phyloP scores from a whole-genome alignment of 352 stramenopile genomes.

The Phytophthora macrochlamydospora region DNA sequence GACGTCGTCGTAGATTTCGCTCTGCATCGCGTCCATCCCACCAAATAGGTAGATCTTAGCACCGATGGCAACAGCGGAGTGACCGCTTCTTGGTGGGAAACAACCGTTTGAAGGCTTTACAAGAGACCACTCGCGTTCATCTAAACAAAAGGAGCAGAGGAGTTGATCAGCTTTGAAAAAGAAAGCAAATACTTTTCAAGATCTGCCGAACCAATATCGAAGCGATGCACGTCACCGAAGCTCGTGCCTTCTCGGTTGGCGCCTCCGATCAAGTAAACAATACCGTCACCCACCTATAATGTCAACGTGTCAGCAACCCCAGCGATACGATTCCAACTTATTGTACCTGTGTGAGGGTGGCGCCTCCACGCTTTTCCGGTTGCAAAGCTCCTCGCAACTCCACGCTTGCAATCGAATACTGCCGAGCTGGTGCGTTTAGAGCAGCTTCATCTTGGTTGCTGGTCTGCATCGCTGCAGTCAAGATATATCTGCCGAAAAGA shows the following conservation, averaged over 20 bases:
- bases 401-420: slow-evolving; percentile 11
- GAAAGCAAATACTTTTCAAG: not conserved
- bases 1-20: slow-evolving; percentile 63
- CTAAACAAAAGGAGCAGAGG: slow-evolving; percentile 1
- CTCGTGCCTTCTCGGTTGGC: slow-evolving; percentile 57
- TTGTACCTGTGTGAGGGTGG: slow-evolving; percentile 56
- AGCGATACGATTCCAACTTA: not conserved
- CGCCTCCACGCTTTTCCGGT: slow-evolving; percentile 45
- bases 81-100: slow-evolving; percentile 61
- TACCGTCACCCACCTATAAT: slow-evolving; percentile 27
- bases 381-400: slow-evolving; percentile 6
- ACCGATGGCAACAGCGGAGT: slow-evolving; percentile 59
- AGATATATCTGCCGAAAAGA: too few relatives aligned
- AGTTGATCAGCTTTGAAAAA: not conserved
- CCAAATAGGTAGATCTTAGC: slow-evolving; percentile 60
- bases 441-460: slow-evolving; percentile 5
- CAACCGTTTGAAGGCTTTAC: slow-evolving; percentile 16
- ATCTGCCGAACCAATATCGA: slow-evolving; percentile 51
- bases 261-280: slow-evolving; percentile 68
- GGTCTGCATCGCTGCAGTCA: too few relatives aligned
- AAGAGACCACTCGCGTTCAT: slow-evolving; percentile 24
- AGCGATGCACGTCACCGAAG: slow-evolving; percentile 57
- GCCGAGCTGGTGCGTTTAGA: not conserved
- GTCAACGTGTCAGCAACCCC: not conserved
- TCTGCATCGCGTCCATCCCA: slow-evolving; percentile 46